Conservation (phyloP, 257 asterid genomes). For the Solanum gracilifrons region DNA sequence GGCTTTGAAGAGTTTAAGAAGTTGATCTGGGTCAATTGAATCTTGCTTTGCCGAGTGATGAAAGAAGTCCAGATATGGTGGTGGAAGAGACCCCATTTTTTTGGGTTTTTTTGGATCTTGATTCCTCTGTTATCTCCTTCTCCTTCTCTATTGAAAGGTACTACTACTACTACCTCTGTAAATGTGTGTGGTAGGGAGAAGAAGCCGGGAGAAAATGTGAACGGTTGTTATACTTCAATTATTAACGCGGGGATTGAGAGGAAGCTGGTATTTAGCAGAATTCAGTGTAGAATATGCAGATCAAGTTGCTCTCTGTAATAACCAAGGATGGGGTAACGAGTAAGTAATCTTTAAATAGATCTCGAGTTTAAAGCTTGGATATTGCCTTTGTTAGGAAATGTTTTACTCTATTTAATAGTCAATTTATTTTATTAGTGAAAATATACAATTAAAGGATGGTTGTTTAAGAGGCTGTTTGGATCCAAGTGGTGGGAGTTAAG, state of each 20-base stretch:
- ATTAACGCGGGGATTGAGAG: neutral
- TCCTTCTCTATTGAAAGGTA: neutral
- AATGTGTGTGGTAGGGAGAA: neutral
- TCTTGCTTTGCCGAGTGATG: neutral
- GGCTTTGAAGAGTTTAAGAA: slow-evolving; percentile 70
- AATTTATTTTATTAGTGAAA: too few species aligned
- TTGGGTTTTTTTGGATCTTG: neutral
- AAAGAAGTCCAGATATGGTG: neutral
- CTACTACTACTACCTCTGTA: neutral
- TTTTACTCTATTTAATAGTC: too few species aligned
- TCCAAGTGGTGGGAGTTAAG: too few species aligned
- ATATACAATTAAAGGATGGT: too few species aligned
- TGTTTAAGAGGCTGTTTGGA: too few species aligned
- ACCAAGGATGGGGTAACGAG: neutral
- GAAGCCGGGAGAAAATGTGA: neutral
- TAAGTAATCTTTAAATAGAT: too few species aligned
- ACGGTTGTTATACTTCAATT: neutral
- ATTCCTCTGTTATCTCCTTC: neutral
- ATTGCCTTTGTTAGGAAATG: too few species aligned
- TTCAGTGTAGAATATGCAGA: neutral
- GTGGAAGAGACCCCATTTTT: slow-evolving; percentile 27
- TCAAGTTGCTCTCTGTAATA: neutral
- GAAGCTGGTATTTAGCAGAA: neutral
- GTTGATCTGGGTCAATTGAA: slow-evolving; percentile 35
- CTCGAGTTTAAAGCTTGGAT: neutral